A percentile compares a stretch with the other conserved stretches of the same genome.
phyloP scores from a whole-genome alignment of 805 yeast species.

The Wickerhamiella occidentalis region DNA sequence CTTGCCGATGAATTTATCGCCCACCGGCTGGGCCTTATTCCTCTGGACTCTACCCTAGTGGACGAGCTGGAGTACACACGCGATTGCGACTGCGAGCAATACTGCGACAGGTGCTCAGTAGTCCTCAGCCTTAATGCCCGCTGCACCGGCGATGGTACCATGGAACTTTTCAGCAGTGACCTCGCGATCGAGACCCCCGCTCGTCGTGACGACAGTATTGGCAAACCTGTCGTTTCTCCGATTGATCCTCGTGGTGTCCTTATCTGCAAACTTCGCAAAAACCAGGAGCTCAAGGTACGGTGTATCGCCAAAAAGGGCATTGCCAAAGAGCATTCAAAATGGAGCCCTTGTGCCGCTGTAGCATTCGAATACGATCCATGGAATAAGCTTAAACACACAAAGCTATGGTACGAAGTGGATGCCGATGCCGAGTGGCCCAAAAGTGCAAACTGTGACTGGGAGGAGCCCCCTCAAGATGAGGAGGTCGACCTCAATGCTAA shows the following conservation, averaged over 20 bases:
- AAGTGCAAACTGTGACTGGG: conserved; percentile 82
- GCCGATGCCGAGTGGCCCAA: conserved; percentile 90
- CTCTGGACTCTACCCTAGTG: conserved; percentile 72
- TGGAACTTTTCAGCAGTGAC: conserved; percentile 84
- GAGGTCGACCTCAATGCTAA: conserved; percentile 80
- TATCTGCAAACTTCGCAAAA: conserved; percentile 79
- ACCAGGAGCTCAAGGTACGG: conserved; percentile 76
- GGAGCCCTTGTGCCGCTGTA: conserved; percentile 94
- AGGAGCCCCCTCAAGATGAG: conserved; percentile 83
- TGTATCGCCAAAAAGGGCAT: conserved; percentile 97
- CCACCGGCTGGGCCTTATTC: conserved; percentile 87
- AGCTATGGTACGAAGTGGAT: conserved; percentile 89
- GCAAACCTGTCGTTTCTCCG: conserved; percentile 78
- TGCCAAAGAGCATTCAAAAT: conserved; percentile 94
- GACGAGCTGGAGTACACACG: conserved; percentile 77
- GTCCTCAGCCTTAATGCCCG: conserved; percentile 74
- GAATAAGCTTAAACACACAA: conserved; percentile 93
- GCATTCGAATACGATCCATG: conserved; percentile 99
- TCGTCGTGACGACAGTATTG: conserved; percentile 37
- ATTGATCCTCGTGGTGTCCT: conserved; percentile 71
- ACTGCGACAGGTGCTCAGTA: conserved; percentile 91
- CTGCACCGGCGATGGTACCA: conserved; percentile 77
- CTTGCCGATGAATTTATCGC: conserved; percentile 94
- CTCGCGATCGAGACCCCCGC: conserved; percentile 37
- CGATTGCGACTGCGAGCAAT: conserved; percentile 96